Base-by-base conservation (phyloP, 345 rosid genomes). In the Alliaria petiolata region DNA sequence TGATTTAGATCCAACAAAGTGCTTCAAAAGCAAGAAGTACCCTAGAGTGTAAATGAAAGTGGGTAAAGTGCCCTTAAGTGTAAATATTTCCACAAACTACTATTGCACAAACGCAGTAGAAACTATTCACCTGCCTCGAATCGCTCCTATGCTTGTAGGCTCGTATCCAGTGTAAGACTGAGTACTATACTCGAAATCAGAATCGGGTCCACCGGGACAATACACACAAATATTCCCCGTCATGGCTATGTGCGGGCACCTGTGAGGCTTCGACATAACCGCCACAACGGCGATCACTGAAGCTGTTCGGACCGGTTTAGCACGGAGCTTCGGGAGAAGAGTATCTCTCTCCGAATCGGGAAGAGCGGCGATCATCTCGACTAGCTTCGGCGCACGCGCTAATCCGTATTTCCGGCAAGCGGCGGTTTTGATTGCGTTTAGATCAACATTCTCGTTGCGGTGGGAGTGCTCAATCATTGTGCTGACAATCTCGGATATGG, bases 131-230 rank as follows among this genome's bases (percentile, higher is more conserved):
- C 99, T 92, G 46, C 98, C 98, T 60, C 99, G 86, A 83, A 95
- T 95, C 7, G 99, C 98, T 39, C 98, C 91, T 98, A 95, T 95
- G 62, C 98, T 95, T 6, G 99, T 95, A 0, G 99, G 99, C 81
- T 95, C 99, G 25, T 95, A 95, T 9, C 99, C 98, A 65, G 98
- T 95, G 57, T 95, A 95, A 8, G 98, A 92, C 87, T 95, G 99
- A 14, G 99, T 95, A 76, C 96, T 95, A 53, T 92, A 95, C 85
- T 95, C 99, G 51, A 95, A 95, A 72, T 92, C 99, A 8, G 99
- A 95, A 69, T 95, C 99, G 5, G 97, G 99, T 22, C 98, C 97
- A 62, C 98, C 99, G 3, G 98, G 97, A 33, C 99, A 92, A 22
- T 95, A 95, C 49, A 92, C 99, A 47, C 99, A 92, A n/a, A 95